These are phyloP conservation scores for Porphyra umbilicalis DNA, from an alignment of 31 red algal genomes.

Conservation along the genomic window DNA sequence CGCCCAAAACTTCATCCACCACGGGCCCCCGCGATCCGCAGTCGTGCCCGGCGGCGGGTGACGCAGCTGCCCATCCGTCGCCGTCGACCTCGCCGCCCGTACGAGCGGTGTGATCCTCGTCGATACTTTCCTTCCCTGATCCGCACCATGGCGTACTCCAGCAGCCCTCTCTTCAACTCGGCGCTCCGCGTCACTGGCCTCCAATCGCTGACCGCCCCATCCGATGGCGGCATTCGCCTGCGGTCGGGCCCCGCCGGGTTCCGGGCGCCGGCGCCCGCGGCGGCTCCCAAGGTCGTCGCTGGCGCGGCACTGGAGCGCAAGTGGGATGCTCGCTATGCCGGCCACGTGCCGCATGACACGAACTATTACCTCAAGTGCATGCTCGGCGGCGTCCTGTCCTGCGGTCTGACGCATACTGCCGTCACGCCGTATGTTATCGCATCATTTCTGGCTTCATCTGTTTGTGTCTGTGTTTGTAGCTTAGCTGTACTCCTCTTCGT, in stretches of 20 bases:
- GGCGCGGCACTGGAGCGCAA: slow-evolving; percentile 21
- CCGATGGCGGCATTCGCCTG: background rate
- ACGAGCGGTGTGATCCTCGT: background rate
- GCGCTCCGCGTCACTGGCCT: background rate
- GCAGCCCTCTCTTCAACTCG: slow-evolving; percentile 13
- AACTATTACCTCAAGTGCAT: slow-evolving; percentile 65
- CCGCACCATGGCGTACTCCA: slow-evolving; percentile 11
- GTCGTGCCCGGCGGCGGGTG: background rate
- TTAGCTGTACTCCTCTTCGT: background rate
- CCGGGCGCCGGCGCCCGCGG: background rate
- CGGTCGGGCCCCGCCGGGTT: background rate
- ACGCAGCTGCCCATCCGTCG: background rate
- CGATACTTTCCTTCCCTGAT: background rate
- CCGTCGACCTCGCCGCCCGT: background rate
- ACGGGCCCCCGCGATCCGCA: too few species aligned
- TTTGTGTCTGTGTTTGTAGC: background rate
- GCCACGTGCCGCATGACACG: slow-evolving; percentile 21
- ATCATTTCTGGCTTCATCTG: background rate
- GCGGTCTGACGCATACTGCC: slow-evolving; percentile 74
- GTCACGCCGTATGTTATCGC: slow-evolving; percentile 29
- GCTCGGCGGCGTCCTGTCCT: slow-evolving; percentile 56
- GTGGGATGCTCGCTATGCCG: slow-evolving; percentile 27
- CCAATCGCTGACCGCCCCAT: background rate
- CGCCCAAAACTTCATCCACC: too few species aligned
- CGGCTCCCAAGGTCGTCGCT: slow-evolving; percentile 5